Percentiles rank a stretch among this genome's conserved stretches.
Conservation (phyloP, 179 eudicot genomes). For the Beta corolliflora region DNA sequence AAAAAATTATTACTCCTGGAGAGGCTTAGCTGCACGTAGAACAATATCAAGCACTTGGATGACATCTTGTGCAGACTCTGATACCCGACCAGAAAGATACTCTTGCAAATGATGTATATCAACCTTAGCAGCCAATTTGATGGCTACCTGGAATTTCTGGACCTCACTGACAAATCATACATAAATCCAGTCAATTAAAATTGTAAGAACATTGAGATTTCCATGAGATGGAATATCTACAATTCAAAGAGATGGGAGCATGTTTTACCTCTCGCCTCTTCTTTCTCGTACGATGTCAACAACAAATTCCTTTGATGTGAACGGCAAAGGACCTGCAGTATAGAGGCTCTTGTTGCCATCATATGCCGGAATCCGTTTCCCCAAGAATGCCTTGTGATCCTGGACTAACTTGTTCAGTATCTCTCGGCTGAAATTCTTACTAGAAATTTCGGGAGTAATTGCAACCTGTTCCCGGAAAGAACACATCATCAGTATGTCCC, state of each 20-base stretch:
- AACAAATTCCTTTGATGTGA: conserved; percentile 55
- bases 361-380: conserved; percentile 49
- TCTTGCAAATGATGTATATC: conserved; percentile 51
- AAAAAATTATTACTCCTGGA: conserved; percentile 35
- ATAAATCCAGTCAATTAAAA: neutral
- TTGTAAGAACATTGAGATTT: neutral
- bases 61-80: conserved; percentile 66
- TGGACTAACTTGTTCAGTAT: conserved; percentile 44
- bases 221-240: neutral
- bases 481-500: neutral
- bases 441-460: conserved; percentile 60
- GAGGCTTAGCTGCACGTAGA: conserved; percentile 49
- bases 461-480: conserved; percentile 47
- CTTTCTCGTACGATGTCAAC: conserved; percentile 41
- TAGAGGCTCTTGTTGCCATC: conserved; percentile 85
- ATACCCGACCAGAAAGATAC: conserved; percentile 40
- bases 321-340: conserved; percentile 73
- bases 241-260: neutral
- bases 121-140: conserved; percentile 60
- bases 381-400: conserved; percentile 37
- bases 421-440: conserved; percentile 52
- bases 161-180: conserved; percentile 40
- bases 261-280: conserved; percentile 27
- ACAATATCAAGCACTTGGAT: conserved; percentile 84
- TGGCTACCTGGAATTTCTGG: conserved; percentile 51